These are phyloP conservation scores for Colletotrichum tabaci DNA, from an alignment of 2,329 filamentous ascomycete genomes.

Conservation along the genomic window DNA sequence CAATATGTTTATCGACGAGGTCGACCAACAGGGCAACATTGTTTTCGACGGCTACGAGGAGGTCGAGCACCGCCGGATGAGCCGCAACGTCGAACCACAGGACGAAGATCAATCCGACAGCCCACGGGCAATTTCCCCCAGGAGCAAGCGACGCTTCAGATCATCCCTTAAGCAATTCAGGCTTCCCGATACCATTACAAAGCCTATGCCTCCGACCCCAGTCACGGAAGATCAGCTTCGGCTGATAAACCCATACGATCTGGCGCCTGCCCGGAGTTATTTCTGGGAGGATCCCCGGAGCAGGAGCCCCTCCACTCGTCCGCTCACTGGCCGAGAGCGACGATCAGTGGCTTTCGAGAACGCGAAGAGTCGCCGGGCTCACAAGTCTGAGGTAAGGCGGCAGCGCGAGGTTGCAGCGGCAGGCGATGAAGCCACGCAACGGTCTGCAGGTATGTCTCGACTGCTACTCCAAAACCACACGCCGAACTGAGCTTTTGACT, in stretches of 20 bases:
- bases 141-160: accelerated
- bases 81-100: background rate
- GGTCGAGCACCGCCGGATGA: background rate
- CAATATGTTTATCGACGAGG: background rate
- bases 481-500: background rate
- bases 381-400: background rate
- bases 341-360: background rate
- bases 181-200: background rate
- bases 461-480: too few relatives aligned
- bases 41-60: slow-evolving; percentile 6
- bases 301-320: background rate
- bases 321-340: background rate
- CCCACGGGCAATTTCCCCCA: background rate
- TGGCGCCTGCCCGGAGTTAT: background rate
- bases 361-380: background rate
- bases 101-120: background rate
- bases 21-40: background rate
- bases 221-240: background rate
- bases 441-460: background rate
- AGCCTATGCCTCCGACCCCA: background rate
- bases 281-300: background rate
- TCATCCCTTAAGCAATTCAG: background rate
- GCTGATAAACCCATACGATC: background rate
- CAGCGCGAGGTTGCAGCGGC: background rate
- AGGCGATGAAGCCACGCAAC: too few relatives aligned